Base-by-base conservation (phyloP, 164 flowering plant genomes). In the Warburgia ugandensis region DNA sequence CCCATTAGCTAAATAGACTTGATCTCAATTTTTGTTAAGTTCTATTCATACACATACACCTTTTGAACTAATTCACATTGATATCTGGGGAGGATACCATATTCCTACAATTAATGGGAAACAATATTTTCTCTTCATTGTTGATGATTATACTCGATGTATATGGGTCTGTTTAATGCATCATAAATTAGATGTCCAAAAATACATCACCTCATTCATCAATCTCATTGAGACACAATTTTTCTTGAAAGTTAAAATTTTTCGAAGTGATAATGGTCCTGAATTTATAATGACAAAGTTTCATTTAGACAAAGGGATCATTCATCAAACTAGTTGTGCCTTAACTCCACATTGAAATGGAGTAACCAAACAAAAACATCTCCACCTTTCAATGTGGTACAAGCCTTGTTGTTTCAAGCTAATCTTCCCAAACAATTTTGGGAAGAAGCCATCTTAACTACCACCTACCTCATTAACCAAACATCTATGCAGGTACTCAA, bases 401-500 rank as follows among this genome's bases (percentile, higher is more conserved):
- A 51, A 7, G 61, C 72, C 11, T n/a, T n/a, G n/a, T n/a, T n/a
- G n/a, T n/a, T n/a, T n/a, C n/a, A n/a, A n/a, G n/a, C n/a, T n/a
- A n/a, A 58, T 17, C 48, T 68, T 6, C 68, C 55, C 14, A 20
- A 16, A 2, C 5, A 35, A 39, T 68, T 58, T 54, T 59, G 61
- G 68, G 65, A 62, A 12, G 61, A 68, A 21, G 29, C 44, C 30
- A 32, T 58, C n/a, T n/a, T n/a, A n/a, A n/a, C n/a, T n/a, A n/a
- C n/a, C n/a, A n/a, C n/a, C n/a, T n/a, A n/a, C n/a, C 14, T 16
- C 27, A 68, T 68, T 5, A 68, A 67, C 32, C 30, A 54, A 19
- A 19, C 46, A 1, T 57, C 67, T 3, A 36, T 56, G 21, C 33
- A 21, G 0, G 6, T 32, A 1, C 57, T 61, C 5, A 5, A 37